Conservation (phyloP, 495 filamentous ascomycete species). For the Rostrohypoxylon terebratum region DNA sequence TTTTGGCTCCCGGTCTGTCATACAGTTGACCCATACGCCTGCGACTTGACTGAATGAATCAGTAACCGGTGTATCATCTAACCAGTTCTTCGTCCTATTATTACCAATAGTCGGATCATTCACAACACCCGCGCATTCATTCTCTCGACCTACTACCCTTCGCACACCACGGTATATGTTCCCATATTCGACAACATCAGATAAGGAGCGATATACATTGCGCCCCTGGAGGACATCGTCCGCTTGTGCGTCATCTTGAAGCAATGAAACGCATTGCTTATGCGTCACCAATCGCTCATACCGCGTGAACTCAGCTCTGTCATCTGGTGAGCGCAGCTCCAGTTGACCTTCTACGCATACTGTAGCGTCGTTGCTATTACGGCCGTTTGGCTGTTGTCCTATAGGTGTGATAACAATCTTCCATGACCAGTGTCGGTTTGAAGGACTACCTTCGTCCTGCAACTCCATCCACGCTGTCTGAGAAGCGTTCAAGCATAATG, state of each 20-base stretch:
- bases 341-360: neutral
- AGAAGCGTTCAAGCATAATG: neutral
- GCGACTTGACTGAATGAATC: conserved; percentile 61
- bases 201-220: conserved; percentile 59
- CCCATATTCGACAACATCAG: conserved; percentile 61
- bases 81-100: neutral
- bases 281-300: conserved; percentile 8
- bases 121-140: conserved; percentile 57
- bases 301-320: neutral
- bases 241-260: neutral
- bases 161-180: conserved; percentile 56
- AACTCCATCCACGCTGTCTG: conserved; percentile 1
- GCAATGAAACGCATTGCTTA: neutral
- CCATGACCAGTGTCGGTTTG: neutral
- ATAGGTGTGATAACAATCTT: neutral
- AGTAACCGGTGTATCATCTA: neutral
- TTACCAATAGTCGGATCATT: neutral
- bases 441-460: neutral
- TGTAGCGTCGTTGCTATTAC: neutral
- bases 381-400: neutral
- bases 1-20: conserved; percentile 53
- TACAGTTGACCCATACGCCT: conserved; percentile 63
- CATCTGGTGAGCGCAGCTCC: neutral
- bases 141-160: conserved; percentile 55
- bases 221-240: conserved; percentile 43